Percentiles rank a stretch among this genome's conserved stretches.
Evolutionary conservation across 495 filamentous ascomycete species (phyloP).

Genomic region (Lasiosphaeris hirsuta): DNA sequence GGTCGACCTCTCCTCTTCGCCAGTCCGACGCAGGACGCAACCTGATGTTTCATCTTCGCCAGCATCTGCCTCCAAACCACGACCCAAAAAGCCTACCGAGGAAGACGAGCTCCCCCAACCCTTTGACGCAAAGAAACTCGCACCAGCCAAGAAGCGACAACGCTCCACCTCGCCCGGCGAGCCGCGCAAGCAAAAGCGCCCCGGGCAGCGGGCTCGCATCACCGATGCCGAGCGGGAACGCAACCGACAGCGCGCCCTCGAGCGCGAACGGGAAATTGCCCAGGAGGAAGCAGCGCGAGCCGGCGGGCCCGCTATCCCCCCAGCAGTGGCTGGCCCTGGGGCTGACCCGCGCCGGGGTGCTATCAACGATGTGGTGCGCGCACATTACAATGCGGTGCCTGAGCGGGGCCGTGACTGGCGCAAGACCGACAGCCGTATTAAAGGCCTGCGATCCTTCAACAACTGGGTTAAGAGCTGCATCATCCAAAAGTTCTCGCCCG

Average conservation of each 20-base stretch:
- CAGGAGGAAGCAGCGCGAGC: conserved; percentile 13
- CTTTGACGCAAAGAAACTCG: conserved; percentile 54
- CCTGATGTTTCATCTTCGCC: not conserved
- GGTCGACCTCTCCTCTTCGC: not conserved
- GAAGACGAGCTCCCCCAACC: conserved; percentile 50
- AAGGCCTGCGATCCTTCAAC: conserved; percentile 90
- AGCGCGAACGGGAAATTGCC: conserved; percentile 53
- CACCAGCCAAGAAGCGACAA: conserved; percentile 50
- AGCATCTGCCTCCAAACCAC: conserved; percentile 4
- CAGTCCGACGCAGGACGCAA: not conserved
- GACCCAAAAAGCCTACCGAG: conserved; percentile 5
- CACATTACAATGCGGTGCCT: conserved; percentile 96
- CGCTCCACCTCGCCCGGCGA: conserved; percentile 37
- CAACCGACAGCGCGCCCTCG: conserved; percentile 61
- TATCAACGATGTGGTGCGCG: conserved; percentile 79
- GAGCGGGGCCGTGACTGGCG: conserved; percentile 92
- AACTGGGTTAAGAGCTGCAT: conserved; percentile 98
- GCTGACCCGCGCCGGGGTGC: conserved; percentile 41
- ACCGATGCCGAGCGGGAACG: conserved; percentile 65
- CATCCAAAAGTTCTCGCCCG: conserved; percentile 93
- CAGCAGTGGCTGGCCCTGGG: too few relatives aligned
- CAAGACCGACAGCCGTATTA: conserved; percentile 87
- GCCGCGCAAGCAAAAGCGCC: conserved; percentile 77
- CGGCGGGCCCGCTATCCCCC: not conserved
- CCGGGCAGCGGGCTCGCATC: conserved; percentile 77